phyloP scores from a whole-genome alignment of 1,139 yeast species.

The Yamadazyma blattariae region DNA sequence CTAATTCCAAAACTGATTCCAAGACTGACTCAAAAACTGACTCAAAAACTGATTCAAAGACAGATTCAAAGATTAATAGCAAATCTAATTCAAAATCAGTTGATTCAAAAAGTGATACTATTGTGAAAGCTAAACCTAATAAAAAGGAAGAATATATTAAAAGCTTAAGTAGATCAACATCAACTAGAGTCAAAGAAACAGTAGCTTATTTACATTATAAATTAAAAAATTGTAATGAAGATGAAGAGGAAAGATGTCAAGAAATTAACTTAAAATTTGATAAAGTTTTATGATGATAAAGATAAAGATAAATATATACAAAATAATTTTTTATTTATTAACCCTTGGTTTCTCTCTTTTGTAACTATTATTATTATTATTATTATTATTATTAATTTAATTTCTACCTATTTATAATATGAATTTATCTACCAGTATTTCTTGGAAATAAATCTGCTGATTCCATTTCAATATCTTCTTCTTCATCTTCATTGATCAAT shows the following conservation, averaged over 20 bases:
- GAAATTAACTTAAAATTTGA: neutral
- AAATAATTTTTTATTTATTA: no score
- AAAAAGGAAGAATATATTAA: slow-evolving; percentile 14
- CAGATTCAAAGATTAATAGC: neutral
- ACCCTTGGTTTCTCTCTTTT: no score
- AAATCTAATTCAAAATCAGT: neutral
- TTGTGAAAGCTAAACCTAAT: neutral
- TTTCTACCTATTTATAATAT: no score
- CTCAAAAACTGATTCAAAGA: neutral
- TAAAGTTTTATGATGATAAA: no score
- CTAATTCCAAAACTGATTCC: neutral
- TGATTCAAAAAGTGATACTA: neutral
- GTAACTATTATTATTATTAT: no score
- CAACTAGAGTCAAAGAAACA: slow-evolving; percentile 16
- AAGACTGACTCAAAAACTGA: neutral
- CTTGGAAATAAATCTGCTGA: slow-evolving; percentile 35
- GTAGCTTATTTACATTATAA: slow-evolving; percentile 22
- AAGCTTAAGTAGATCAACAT: slow-evolving; percentile 17
- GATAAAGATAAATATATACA: neutral
- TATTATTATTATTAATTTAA: no score
- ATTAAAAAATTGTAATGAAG: slow-evolving; percentile 8
- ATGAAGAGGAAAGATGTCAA: neutral
- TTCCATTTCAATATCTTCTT: slow-evolving; percentile 38
- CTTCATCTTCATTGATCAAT: slow-evolving; percentile 25
- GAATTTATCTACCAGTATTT: slow-evolving; percentile 5